Base-by-base conservation (phyloP, 108 stramenopile genomes). In the Fragilaria crotonensis region DNA sequence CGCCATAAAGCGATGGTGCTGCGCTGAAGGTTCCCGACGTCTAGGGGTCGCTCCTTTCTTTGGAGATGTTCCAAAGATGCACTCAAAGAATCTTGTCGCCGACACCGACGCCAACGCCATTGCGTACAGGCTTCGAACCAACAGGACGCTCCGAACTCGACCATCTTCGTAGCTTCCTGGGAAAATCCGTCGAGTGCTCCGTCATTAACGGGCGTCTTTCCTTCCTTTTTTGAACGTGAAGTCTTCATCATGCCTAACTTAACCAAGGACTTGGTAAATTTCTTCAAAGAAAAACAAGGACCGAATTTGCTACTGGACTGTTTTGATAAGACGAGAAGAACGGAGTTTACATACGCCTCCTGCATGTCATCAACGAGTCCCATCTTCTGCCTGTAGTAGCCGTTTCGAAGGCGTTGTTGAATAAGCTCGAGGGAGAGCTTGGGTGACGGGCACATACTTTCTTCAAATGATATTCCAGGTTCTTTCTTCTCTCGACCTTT, bases 401-500 rank as follows among this genome's bases (percentile, higher is more conserved):
- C 75, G 27, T 67, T 71, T 30, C 28, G 26, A 11, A 83, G 27
- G n/a, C 82, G 64, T 29, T 66, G 27, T 4, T 56, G 55, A 23
- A 83, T 63, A 21, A 74, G 30, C 46, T 77, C 76, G 1, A 83
- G 54, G 36, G 57, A 79, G 2, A 79, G 57, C 30, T 28, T 67
- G 32, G 82, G 68, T 29, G 45, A 51, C 0, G 75, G 64, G 14
- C 36, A 41, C 36, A 41, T 41, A 14, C 11, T 11, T 41, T 41
- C 36, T 14, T 41, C 36, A 41, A 41, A 41, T 11, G 36, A 14
- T 11, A 41, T 41, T 11, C 36, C 36, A 41, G 36, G 14, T 41
- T 7, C 11, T 14, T 41, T 41, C 14, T 41, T 41, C 11, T 7
- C 7, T 11, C 11, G 7, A 7, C 7, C 14, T 41, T 11, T 11